phyloP scores from a whole-genome alignment of 2,329 filamentous ascomycete genomes.

The Trichoderma sp. region DNA sequence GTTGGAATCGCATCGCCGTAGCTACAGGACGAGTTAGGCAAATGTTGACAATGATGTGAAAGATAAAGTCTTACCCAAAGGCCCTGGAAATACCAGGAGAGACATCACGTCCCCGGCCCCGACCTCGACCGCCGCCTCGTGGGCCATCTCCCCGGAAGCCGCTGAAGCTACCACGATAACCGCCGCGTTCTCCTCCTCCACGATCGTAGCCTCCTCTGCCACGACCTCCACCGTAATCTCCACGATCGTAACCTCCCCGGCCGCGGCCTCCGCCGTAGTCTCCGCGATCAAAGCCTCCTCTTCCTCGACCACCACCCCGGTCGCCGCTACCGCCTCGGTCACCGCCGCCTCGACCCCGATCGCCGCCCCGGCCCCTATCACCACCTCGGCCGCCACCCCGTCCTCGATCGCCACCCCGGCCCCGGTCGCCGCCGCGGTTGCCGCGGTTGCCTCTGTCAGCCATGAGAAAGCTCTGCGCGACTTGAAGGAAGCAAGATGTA shows the following conservation, averaged over 20 bases:
- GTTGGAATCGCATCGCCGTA: constrained; percentile 23
- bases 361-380: constrained; percentile 16
- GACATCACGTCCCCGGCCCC: constrained; percentile 27
- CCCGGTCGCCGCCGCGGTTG: constrained; percentile 17
- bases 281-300: constrained; percentile 18
- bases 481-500: background rate
- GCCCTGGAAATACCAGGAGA: constrained; percentile 25
- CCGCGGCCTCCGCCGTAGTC: constrained; percentile 18
- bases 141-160: constrained; percentile 24
- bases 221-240: constrained; percentile 24
- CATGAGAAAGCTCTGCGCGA: background rate
- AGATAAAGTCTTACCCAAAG: constrained; percentile 21
- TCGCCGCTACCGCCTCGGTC: constrained; percentile 24
- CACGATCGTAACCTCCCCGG: constrained; percentile 19
- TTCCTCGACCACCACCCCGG: constrained; percentile 22
- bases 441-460: constrained; percentile 24
- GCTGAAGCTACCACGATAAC: constrained; percentile 23
- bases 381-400: constrained; percentile 22
- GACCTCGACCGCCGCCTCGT: constrained; percentile 23
- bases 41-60: background rate
- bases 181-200: constrained; percentile 24
- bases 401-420: constrained; percentile 20
- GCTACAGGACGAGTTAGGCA: constrained; percentile 23
- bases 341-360: constrained; percentile 3
- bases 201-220: constrained; percentile 19